These are phyloP conservation scores for Rhizomucor pusillus DNA, from an alignment of 371 early-diverging fungal species.

Conservation along the genomic window DNA sequence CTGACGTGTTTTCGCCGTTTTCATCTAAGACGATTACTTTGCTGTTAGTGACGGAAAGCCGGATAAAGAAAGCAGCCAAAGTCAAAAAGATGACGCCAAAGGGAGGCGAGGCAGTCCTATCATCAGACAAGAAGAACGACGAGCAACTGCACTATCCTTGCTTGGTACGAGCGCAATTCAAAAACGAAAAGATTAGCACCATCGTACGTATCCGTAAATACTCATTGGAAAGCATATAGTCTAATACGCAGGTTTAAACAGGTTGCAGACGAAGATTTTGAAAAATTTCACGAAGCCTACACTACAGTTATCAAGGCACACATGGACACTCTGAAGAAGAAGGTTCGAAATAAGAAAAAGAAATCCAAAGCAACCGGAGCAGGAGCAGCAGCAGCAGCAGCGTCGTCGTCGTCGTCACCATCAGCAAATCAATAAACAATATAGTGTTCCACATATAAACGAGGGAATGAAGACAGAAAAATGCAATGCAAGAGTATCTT, in stretches of 20 bases:
- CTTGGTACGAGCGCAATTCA: conserved; percentile 38
- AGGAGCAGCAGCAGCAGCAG: too few relatives aligned
- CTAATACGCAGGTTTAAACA: conserved; percentile 4
- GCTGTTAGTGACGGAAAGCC: conserved; percentile 32
- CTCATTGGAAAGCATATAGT: neutral
- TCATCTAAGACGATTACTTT: neutral
- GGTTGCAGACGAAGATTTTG: conserved; percentile 38
- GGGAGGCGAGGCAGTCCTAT: conserved; percentile 25
- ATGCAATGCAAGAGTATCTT: too few relatives aligned
- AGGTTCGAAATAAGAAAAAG: conserved; percentile 40
- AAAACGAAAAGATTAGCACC: conserved; percentile 41
- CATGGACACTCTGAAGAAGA: conserved; percentile 51
- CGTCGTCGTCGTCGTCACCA: too few relatives aligned
- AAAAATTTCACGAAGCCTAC: conserved; percentile 41
- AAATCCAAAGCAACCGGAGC: conserved; percentile 22
- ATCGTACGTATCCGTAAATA: conserved; percentile 21
- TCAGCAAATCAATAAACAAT: too few relatives aligned
- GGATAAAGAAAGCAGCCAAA: conserved; percentile 22
- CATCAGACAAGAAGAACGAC: conserved; percentile 5
- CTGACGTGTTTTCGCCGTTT: neutral
- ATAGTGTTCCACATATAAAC: neutral
- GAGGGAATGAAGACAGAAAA: neutral
- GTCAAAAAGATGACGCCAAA: conserved; percentile 37
- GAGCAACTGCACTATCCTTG: conserved; percentile 34
- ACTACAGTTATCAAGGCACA: conserved; percentile 44